Evolutionary conservation across 495 filamentous ascomycete genomes (phyloP).

Genomic region (Xylaria palmicola): DNA sequence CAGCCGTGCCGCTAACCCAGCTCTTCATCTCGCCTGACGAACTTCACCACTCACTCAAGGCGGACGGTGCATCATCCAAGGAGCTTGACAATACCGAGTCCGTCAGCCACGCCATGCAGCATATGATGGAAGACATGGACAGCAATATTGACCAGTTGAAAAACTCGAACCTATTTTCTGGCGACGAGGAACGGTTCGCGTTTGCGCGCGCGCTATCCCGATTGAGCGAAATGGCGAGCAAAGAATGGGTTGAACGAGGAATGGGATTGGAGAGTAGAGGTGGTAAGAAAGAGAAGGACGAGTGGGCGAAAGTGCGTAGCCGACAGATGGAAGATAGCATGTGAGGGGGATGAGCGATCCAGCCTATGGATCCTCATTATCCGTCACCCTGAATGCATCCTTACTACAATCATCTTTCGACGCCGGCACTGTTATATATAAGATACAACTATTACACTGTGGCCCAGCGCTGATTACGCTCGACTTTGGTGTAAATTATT

Average conservation of each 20-base stretch:
- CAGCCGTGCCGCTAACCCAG: constrained; percentile 75
- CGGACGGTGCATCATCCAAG: constrained; percentile 38
- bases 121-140: constrained; percentile 91
- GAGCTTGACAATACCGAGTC: constrained; percentile 54
- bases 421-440: no score
- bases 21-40: constrained; percentile 87
- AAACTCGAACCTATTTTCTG: constrained; percentile 82
- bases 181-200: constrained; percentile 94
- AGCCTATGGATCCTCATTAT: background rate
- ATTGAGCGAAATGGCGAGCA: constrained; percentile 87
- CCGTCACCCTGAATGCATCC: background rate
- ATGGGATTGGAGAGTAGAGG: constrained; percentile 61
- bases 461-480: no score
- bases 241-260: constrained; percentile 90
- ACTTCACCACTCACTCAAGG: constrained; percentile 54
- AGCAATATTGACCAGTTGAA: constrained; percentile 83
- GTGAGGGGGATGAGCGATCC: constrained; percentile 36
- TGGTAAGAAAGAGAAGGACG: constrained; percentile 61
- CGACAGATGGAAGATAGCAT: constrained; percentile 73
- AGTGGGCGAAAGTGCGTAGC: constrained; percentile 64
- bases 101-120: constrained; percentile 78
- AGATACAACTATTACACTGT: no score
- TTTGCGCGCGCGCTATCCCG: constrained; percentile 87
- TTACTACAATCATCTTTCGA: background rate
- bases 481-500: no score